A percentile compares a stretch with the other conserved stretches of the same genome.
phyloP scores from a whole-genome alignment of 2,329 filamentous ascomycete species.

The Xylaria sp. region DNA sequence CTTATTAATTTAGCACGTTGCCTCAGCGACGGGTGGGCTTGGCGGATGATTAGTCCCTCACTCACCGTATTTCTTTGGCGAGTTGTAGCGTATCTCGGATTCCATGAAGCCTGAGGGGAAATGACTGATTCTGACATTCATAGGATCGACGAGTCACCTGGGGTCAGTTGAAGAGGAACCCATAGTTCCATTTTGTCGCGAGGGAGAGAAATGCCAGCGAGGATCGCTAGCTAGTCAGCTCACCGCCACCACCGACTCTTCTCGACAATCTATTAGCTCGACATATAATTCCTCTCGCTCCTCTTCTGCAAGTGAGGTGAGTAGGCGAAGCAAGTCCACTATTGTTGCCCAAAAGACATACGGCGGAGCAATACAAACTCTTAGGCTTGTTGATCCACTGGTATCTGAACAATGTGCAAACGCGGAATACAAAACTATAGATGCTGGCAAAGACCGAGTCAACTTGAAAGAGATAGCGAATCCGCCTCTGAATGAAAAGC shows the following conservation, averaged over 20 bases:
- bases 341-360: conserved; percentile 16
- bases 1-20: neutral
- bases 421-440: neutral
- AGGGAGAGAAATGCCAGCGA: conserved; percentile 27
- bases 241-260: conserved; percentile 36
- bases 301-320: conserved; percentile 40
- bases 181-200: conserved; percentile 16
- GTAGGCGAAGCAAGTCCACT: conserved; percentile 24
- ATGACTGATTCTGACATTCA: conserved; percentile 17
- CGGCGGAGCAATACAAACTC: neutral
- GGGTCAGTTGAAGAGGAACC: conserved; percentile 22
- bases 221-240: conserved; percentile 37
- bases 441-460: neutral
- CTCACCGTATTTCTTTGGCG: neutral
- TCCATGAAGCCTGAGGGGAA: neutral
- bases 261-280: conserved; percentile 34
- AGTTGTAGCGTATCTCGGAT: neutral
- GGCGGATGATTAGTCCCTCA: neutral
- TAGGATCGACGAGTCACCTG: conserved; percentile 9
- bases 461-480: neutral
- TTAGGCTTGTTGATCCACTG: neutral
- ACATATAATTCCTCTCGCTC: conserved; percentile 34
- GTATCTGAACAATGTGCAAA: conserved; percentile 3
- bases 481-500: conserved; percentile 1
- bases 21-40: neutral